Evolutionary conservation across 1,284 basidiomycete genomes (phyloP).

Genomic region (Cryptococcus sp.): DNA sequence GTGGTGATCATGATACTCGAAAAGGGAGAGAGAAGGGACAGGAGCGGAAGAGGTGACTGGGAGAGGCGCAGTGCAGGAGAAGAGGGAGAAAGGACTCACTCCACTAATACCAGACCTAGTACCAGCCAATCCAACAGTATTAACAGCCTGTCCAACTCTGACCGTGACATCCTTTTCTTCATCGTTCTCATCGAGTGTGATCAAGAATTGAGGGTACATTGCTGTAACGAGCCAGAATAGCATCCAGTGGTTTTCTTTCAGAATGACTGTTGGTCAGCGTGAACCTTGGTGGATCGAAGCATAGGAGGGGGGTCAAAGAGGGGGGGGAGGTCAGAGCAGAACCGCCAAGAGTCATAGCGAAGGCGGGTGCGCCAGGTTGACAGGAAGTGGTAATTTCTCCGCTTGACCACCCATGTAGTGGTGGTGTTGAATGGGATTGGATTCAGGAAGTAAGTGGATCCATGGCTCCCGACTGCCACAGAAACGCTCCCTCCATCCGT

Average conservation of each 20-base stretch:
- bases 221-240: slow-evolving; percentile 89
- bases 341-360: too few relatives aligned
- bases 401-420: too few relatives aligned
- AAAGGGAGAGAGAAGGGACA: slow-evolving; percentile 2
- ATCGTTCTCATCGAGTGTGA: slow-evolving; percentile 90
- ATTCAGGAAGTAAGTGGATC: too few relatives aligned
- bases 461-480: too few relatives aligned
- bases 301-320: too few relatives aligned
- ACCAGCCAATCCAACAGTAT: slow-evolving; percentile 48
- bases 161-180: slow-evolving; percentile 82
- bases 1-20: slow-evolving; percentile 11
- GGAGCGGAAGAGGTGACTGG: background rate
- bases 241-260: slow-evolving; percentile 98
- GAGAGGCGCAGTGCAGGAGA: slow-evolving; percentile 12
- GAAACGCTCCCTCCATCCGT: too few relatives aligned
- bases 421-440: too few relatives aligned
- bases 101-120: slow-evolving; percentile 47
- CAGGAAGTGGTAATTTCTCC: too few relatives aligned
- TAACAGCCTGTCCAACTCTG: slow-evolving; percentile 78
- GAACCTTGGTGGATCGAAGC: too few relatives aligned
- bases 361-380: too few relatives aligned
- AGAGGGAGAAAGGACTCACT: slow-evolving; percentile 39
- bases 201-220: slow-evolving; percentile 98
- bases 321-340: too few relatives aligned
- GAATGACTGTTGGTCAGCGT: slow-evolving; percentile 59